A percentile compares a stretch with the other conserved stretches of the same genome.
These are phyloP conservation scores for Catunica adiposa DNA, from an alignment of 2,329 filamentous ascomycete genomes.

Conservation along the genomic window DNA sequence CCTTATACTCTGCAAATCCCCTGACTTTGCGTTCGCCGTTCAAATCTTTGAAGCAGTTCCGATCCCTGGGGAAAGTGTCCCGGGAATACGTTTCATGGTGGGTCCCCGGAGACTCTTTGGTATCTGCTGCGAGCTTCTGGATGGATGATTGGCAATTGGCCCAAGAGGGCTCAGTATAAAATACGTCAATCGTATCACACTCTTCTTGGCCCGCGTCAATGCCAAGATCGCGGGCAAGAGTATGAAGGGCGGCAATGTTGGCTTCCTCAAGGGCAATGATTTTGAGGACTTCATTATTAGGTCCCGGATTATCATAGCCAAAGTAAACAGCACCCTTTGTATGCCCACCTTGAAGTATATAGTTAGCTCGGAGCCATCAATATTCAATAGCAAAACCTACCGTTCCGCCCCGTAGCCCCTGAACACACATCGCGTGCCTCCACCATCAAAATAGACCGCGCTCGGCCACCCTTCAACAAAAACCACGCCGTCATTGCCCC, in stretches of 20 bases:
- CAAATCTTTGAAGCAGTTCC: slow-evolving; percentile 2
- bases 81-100: not conserved
- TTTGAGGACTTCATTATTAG: slow-evolving; percentile 11
- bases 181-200: slow-evolving; percentile 11
- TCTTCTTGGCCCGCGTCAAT: slow-evolving; percentile 14
- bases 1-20: slow-evolving; percentile 10
- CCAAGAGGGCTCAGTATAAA: slow-evolving; percentile 10
- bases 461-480: slow-evolving; percentile 13
- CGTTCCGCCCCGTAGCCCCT: slow-evolving; percentile 24
- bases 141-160: slow-evolving; percentile 7
- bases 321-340: slow-evolving; percentile 12
- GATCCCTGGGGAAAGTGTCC: not conserved
- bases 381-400: slow-evolving; percentile 9
- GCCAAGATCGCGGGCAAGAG: slow-evolving; percentile 8
- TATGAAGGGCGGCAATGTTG: slow-evolving; percentile 14
- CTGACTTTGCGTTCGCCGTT: slow-evolving; percentile 2
- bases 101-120: not conserved
- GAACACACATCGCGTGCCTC: slow-evolving; percentile 23
- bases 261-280: slow-evolving; percentile 14
- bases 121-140: slow-evolving; percentile 3
- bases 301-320: slow-evolving; percentile 3
- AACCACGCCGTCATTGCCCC: slow-evolving; percentile 25
- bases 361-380: not conserved
- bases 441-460: slow-evolving; percentile 19
- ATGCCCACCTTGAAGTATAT: slow-evolving; percentile 9